A percentile compares a stretch with the other conserved stretches of the same genome.
Evolutionary conservation across 2,329 filamentous ascomycete species (phyloP).

Genomic region (Talaromyces marneffei): DNA sequence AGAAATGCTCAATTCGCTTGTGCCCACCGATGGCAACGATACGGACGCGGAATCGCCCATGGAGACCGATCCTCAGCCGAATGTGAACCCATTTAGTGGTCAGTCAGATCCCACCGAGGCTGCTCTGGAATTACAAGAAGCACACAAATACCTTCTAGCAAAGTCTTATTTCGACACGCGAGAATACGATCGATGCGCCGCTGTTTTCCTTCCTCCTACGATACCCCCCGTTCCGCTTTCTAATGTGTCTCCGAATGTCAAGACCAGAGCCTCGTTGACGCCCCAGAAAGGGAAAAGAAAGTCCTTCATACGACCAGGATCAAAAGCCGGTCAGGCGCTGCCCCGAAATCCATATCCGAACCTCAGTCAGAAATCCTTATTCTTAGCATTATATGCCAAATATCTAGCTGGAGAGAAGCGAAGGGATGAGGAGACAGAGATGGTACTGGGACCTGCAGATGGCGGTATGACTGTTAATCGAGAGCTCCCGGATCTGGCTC

Average conservation of each 20-base stretch:
- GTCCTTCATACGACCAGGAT: slow-evolving; percentile 26
- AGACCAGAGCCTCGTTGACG: slow-evolving; percentile 34
- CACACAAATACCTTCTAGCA: slow-evolving; percentile 78
- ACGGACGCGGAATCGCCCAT: slow-evolving; percentile 56
- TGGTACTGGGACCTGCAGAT: slow-evolving; percentile 91
- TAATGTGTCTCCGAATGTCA: slow-evolving; percentile 31
- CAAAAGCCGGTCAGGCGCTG: slow-evolving; percentile 27
- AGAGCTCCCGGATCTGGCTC: slow-evolving; percentile 69
- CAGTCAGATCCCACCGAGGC: slow-evolving; percentile 67
- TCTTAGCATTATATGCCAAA: slow-evolving; percentile 86
- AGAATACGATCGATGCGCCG: slow-evolving; percentile 89
- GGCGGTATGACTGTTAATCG: slow-evolving; percentile 78
- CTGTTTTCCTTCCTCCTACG: slow-evolving; percentile 79
- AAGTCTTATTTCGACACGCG: slow-evolving; percentile 94
- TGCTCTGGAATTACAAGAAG: slow-evolving; percentile 68
- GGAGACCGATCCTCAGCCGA: slow-evolving; percentile 48
- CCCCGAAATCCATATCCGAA: slow-evolving; percentile 40
- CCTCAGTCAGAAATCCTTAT: slow-evolving; percentile 85
- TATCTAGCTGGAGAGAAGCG: slow-evolving; percentile 91
- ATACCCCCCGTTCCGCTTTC: slow-evolving; percentile 61
- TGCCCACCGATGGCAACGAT: slow-evolving; percentile 52
- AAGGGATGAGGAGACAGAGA: slow-evolving; percentile 93
- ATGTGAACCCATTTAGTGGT: slow-evolving; percentile 44
- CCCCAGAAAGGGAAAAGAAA: slow-evolving; percentile 60
- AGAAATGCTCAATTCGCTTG: slow-evolving; percentile 81